Conservation (phyloP, 2,329 filamentous ascomycete genomes). For the Colletotrichum sp. region DNA sequence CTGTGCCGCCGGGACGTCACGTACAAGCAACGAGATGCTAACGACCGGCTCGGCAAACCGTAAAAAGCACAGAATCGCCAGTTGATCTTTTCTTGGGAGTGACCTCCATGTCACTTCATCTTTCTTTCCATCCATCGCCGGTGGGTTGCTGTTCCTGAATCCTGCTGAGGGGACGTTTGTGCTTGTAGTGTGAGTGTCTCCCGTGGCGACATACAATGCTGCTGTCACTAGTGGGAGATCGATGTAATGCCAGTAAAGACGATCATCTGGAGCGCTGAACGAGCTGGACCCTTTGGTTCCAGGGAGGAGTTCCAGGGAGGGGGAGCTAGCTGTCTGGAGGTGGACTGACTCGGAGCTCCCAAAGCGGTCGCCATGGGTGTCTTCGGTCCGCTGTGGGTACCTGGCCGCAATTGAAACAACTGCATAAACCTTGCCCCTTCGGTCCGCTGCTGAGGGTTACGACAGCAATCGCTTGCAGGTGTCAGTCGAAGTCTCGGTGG, state of each 20-base stretch:
- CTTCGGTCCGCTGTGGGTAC: not conserved
- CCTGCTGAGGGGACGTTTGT: not conserved
- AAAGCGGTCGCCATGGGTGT: not conserved
- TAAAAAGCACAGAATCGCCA: constrained; percentile 1
- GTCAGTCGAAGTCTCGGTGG: not conserved
- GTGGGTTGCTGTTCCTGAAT: not conserved
- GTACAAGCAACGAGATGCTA: constrained; percentile 1
- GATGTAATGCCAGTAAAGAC: not conserved
- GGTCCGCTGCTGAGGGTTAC: not conserved
- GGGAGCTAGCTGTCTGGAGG: not conserved
- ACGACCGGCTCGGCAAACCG: constrained; percentile 12
- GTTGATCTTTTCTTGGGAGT: constrained; percentile 5
- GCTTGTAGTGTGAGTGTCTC: not conserved
- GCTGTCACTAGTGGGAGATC: not conserved
- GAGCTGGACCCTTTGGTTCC: not conserved
- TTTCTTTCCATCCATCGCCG: not conserved
- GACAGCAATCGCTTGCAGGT: not conserved
- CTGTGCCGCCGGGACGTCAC: not conserved
- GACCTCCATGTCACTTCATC: constrained; percentile 5
- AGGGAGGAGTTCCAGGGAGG: not conserved
- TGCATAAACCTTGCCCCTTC: not conserved
- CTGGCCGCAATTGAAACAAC: not conserved
- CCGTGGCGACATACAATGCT: not conserved
- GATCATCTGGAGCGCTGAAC: not conserved
- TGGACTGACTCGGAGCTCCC: not conserved